Base-by-base conservation (phyloP, 2,329 filamentous ascomycete genomes). In the Diaporthe citri region DNA sequence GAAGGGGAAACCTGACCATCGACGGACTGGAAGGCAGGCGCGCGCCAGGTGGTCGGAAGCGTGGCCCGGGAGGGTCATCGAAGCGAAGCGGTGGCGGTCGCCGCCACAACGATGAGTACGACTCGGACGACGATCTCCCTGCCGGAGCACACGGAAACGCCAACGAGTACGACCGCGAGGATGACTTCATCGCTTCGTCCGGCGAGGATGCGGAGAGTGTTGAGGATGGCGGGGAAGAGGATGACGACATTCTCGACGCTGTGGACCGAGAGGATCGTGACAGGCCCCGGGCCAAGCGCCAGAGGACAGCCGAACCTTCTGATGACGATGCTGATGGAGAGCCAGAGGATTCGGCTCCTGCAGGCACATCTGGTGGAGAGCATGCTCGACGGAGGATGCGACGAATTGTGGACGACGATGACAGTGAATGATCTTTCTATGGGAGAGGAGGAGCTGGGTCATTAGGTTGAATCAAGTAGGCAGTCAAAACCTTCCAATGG, bases 101-200 rank as follows among this genome's bases (percentile, higher is more conserved):
- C 77, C 86, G 88, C 79, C 87, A 87, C 43, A 87, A 88, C 52
- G 86, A 88, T 75, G 93, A 94, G 78, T 94, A 95, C 76, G 93
- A 96, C 79, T 94, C 94, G 12, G 94, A 95, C 79, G 93, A 95
- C 78, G 93, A 94, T 75, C 87, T 92, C 48, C 90, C 91, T 22
- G 88, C 89, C 51, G 90, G 91, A 43, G 86, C 86, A 60, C 88
- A 88, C 43, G 89, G 90, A 71, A 89, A 93, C 75, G 48, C 48
- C 48, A 93, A 96, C 77, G 93, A 95, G 78, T 96, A 96, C 81
- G 94, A 96, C 77, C 89, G 93, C 81, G 93, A 93, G 46, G 94
- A 96, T 80, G 94, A 93, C 74, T 96, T 96, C 81, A 89, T 96
- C 73, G 94, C 93, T 4, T 88, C 88, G 4, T 95, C 93, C 79